A percentile compares a stretch with the other conserved stretches of the same genome.
phyloP scores from a whole-genome alignment of 2,329 filamentous ascomycete genomes.

The Plectosphaerella plurivora region DNA sequence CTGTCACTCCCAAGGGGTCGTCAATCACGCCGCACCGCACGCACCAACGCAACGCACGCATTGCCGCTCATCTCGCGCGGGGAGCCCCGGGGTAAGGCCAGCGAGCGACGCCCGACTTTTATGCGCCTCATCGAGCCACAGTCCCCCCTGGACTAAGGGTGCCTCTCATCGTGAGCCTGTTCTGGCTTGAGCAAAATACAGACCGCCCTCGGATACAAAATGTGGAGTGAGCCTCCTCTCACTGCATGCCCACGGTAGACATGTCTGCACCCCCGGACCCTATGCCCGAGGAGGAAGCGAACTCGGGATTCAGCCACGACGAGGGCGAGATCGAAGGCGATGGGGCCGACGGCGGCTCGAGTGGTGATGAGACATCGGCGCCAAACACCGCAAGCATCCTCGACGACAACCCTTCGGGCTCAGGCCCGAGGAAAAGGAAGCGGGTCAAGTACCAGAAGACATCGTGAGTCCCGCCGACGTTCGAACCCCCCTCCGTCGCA shows the following conservation, averaged over 20 bases:
- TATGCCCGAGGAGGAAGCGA: slow-evolving; percentile 29
- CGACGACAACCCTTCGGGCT: slow-evolving; percentile 16
- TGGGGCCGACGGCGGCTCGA: slow-evolving; percentile 16
- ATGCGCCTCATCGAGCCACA: too few relatives aligned
- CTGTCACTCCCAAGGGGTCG: too few relatives aligned
- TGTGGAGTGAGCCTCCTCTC: slow-evolving; percentile 20
- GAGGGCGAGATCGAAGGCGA: slow-evolving; percentile 16
- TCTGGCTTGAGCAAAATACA: too few relatives aligned
- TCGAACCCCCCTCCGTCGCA: neutral
- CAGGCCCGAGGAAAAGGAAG: slow-evolving; percentile 30
- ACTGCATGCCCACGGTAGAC: slow-evolving; percentile 18
- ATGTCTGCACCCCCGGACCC: slow-evolving; percentile 19
- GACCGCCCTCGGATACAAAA: slow-evolving; percentile 4
- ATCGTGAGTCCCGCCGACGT: slow-evolving; percentile 27
- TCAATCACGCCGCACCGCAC: too few relatives aligned
- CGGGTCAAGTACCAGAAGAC: slow-evolving; percentile 36
- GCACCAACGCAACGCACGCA: too few relatives aligned
- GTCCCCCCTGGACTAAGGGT: too few relatives aligned
- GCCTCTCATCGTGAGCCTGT: too few relatives aligned
- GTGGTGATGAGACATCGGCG: slow-evolving; percentile 25
- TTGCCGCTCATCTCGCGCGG: too few relatives aligned
- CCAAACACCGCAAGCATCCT: slow-evolving; percentile 3
- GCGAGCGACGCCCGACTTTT: too few relatives aligned
- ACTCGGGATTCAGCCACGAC: slow-evolving; percentile 28
- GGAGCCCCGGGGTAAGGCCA: too few relatives aligned